Base-by-base conservation (phyloP, 345 rosid genomes). In the Eucalyptus erythrocorys region DNA sequence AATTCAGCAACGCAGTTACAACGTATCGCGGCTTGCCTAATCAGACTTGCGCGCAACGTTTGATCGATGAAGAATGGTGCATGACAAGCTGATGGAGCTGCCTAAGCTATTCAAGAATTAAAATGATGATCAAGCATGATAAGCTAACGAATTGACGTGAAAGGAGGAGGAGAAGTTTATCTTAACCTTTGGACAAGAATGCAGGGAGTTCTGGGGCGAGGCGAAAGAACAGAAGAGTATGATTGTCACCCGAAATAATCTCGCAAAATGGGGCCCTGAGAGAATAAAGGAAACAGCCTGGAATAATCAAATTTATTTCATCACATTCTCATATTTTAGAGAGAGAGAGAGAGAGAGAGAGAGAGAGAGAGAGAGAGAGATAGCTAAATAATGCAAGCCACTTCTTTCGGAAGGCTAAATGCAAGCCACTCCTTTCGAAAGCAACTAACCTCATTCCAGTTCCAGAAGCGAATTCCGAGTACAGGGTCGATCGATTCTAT, bases 381-480 rank as follows among this genome's bases (percentile, higher is more conserved):
- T 24, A 32, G 81, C 81, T 30, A 51, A 55, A 55, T 55, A 22
- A 22, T 55, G 61, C 61, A 55, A 55, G 30, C 61, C 59, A 53
- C 59, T 53, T 17, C 59, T 53, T 53, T 24, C 59, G 26, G 11
- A 53, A 71, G 82, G 82, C 87, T 47, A 90, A 87, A 90, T 90
- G 88, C 88, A 90, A 80, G 91, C 93, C 87, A 64, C 89, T 91
- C 91, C 91, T 30, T 89, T 86, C 91, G 50, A 42, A 76, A 76
- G 30, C 84, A 22, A 76, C 84, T 3, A 76, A 40, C 84, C 47
- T 21, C 47, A 40, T 76, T 76, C 82, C 47, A 86, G 37, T 85
- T 71, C 26, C 49, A 37, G 26, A 82, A 53, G 42, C 21, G 51
- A 49, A 76, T 76, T 76, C 82, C 27, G 13, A 37, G 47, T 19